Percentiles rank a stretch among this genome's conserved stretches.
phyloP scores from a whole-genome alignment of 306 rosid genomes.

The Vicia faba region DNA sequence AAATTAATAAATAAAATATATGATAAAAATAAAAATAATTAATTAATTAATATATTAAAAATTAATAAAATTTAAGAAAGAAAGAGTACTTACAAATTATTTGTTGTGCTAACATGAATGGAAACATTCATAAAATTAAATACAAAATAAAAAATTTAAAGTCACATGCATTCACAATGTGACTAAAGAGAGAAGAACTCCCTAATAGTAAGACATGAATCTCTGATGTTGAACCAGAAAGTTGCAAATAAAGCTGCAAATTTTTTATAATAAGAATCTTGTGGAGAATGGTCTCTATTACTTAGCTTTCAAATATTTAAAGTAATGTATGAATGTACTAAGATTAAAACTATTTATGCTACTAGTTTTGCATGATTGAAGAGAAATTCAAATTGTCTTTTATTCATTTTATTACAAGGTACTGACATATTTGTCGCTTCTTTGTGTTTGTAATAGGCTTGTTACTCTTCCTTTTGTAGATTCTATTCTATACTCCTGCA shows the following conservation, averaged over 20 bases:
- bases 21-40: no score
- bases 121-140: background rate
- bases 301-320: conserved; percentile 25
- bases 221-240: conserved; percentile 39
- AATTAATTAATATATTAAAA: no score
- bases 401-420: conserved; percentile 1
- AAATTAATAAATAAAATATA: no score
- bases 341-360: conserved; percentile 4
- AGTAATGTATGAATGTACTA: background rate
- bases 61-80: no score
- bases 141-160: background rate
- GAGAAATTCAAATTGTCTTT: conserved; percentile 16
- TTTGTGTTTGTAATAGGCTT: conserved; percentile 44
- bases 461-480: conserved; percentile 33
- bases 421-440: conserved; percentile 39
- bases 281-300: conserved; percentile 34
- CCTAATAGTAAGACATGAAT: conserved; percentile 41
- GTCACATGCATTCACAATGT: conserved; percentile 40
- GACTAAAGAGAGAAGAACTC: conserved; percentile 36
- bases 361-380: conserved; percentile 35
- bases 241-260: conserved; percentile 45
- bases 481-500: conserved; percentile 37
- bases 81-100: background rate
- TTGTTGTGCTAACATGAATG: background rate
- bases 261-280: conserved; percentile 36